Evolutionary conservation across 768 basidiomycete genomes (phyloP).

Genomic region (Kwoniella dendrophila): DNA sequence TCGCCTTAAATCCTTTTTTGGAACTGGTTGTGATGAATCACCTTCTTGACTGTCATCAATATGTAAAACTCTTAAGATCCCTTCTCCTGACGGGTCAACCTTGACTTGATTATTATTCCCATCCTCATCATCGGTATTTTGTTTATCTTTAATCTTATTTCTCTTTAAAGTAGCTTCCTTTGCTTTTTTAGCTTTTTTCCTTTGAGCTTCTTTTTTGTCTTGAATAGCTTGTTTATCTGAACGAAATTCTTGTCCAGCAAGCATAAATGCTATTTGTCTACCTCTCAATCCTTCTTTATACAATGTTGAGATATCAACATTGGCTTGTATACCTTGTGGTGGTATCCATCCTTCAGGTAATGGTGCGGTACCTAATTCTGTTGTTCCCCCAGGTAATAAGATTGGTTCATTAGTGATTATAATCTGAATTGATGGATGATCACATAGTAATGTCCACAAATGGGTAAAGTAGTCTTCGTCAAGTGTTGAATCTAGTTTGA

Average conservation of each 20-base stretch:
- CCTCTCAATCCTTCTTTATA: constrained; percentile 37
- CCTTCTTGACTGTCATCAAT: constrained; percentile 31
- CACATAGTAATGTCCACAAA: constrained; percentile 33
- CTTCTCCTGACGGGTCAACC: constrained; percentile 13
- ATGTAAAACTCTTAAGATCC: constrained; percentile 24
- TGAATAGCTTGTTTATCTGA: constrained; percentile 36
- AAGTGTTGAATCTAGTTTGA: constrained; percentile 29
- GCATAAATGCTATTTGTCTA: constrained; percentile 34
- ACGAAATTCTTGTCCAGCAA: constrained; percentile 36
- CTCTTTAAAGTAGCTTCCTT: constrained; percentile 8
- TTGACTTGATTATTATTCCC: too few relatives aligned
- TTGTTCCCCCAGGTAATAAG: constrained; percentile 23
- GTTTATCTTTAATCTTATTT: constrained; percentile 10
- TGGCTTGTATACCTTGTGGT: constrained; percentile 2
- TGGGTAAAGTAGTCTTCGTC: constrained; percentile 45
- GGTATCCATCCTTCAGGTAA: constrained; percentile 34
- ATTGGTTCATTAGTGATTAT: constrained; percentile 39
- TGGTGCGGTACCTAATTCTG: constrained; percentile 35
- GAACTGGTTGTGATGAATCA: constrained; percentile 2
- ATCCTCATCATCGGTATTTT: constrained; percentile 1
- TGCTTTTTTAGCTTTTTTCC: constrained; percentile 17
- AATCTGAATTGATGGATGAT: constrained; percentile 38
- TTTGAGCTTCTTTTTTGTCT: constrained; percentile 16
- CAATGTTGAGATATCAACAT: constrained; percentile 24
- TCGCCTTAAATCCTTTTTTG: constrained; percentile 21